Evolutionary conservation across 1,139 yeast genomes (phyloP).

Genomic region (Yamadazyma pseudoaaseri): DNA sequence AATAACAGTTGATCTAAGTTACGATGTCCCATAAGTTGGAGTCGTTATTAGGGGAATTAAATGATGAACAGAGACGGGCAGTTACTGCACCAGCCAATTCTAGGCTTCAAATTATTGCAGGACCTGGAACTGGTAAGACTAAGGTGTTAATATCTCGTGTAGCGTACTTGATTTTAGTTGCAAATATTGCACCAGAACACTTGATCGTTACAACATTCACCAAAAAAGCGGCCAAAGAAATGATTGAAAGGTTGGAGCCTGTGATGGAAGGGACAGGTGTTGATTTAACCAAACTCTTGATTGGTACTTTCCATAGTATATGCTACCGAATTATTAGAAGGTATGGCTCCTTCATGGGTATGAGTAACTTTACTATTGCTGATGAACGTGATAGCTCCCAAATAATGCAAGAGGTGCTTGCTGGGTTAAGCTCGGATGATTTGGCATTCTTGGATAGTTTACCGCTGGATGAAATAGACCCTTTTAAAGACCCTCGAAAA

Average conservation of each 20-base stretch:
- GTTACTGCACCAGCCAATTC: constrained; percentile 54
- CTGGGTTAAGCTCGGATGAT: constrained; percentile 30
- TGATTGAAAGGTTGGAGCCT: constrained; percentile 55
- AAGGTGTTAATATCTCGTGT: constrained; percentile 78
- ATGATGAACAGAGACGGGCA: constrained; percentile 58
- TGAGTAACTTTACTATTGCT: constrained; percentile 55
- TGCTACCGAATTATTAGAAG: constrained; percentile 59
- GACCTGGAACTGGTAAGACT: constrained; percentile 91
- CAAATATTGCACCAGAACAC: constrained; percentile 52
- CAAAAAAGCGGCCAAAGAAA: constrained; percentile 84
- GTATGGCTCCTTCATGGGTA: constrained; percentile 54
- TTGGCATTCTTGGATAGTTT: constrained; percentile 17
- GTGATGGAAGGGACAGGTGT: constrained; percentile 39
- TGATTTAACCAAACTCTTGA: constrained; percentile 44
- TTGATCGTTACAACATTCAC: constrained; percentile 89
- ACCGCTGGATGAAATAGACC: constrained; percentile 15
- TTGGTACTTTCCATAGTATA: constrained; percentile 88
- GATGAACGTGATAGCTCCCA: constrained; percentile 63
- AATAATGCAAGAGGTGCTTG: constrained; percentile 44
- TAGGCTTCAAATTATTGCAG: constrained; percentile 78
- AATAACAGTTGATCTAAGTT: not conserved
- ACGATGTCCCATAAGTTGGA: constrained; percentile 1
- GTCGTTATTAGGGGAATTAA: constrained; percentile 31
- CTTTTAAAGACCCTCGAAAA: constrained; percentile 8
- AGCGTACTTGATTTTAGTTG: constrained; percentile 58